Conservation (phyloP, 208 protist genomes). For the Trichomonas tenax region DNA sequence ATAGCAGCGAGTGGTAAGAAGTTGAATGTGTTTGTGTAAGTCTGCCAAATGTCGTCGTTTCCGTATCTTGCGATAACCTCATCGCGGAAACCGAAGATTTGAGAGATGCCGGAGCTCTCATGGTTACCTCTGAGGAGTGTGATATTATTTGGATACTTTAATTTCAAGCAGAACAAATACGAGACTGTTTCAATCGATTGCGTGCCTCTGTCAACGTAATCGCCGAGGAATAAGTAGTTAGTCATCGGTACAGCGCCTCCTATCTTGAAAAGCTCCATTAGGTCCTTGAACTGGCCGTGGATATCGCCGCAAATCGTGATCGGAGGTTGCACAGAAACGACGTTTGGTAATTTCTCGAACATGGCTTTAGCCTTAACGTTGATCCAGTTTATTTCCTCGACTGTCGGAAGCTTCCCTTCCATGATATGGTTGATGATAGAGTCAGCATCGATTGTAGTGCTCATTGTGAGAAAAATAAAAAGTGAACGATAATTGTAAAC, state of each 20-base stretch:
- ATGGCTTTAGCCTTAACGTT: not conserved
- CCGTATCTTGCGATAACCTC: constrained; percentile 6
- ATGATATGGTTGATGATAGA: not conserved
- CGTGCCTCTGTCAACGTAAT: not conserved
- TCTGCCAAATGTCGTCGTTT: constrained; percentile 47
- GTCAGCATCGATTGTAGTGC: not conserved
- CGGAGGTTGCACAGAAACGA: not conserved
- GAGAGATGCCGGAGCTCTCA: not conserved
- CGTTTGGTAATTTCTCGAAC: not conserved
- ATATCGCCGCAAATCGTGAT: not conserved
- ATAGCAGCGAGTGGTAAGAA: constrained; percentile 56
- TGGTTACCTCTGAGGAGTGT: not conserved
- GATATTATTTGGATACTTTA: not conserved
- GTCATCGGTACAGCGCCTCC: not conserved
- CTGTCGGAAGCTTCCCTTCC: not conserved
- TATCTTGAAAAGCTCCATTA: not conserved
- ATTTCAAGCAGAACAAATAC: not conserved
- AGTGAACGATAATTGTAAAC: too few relatives aligned
- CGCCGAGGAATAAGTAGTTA: too few relatives aligned
- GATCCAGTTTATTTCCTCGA: not conserved
- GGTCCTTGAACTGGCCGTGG: not conserved
- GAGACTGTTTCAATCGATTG: not conserved
- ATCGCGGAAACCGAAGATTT: not conserved
- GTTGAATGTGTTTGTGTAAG: constrained; percentile 62
- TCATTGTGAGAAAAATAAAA: too few relatives aligned